Base-by-base conservation (phyloP, 2,329 filamentous ascomycete genomes). In the Monilinia fructicola region DNA sequence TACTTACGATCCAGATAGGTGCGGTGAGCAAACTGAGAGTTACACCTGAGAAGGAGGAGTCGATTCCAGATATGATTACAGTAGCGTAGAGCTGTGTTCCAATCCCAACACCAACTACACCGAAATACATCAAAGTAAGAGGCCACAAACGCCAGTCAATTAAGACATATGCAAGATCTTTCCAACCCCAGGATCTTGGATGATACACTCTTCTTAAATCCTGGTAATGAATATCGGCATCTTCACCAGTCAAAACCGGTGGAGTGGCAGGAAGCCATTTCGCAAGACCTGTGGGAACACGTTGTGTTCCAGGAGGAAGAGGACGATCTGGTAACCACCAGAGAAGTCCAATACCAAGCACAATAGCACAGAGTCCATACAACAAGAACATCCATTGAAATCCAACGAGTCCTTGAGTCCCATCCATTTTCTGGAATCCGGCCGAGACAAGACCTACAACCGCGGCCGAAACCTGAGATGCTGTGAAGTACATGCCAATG, bases 371-470 rank as follows among this genome's bases (percentile, higher is more conserved):
- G 12, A 96, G 80, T 2, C 93, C 93, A 73, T 93, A 97, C 26
- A 97, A 78, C 56, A 97, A 83, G 75, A 97, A 96, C 93, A 97
- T 97, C 91, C 91, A 95, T 70, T 90, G 89, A 75, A 92, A 94
- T 4, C 93, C 93, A 4, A 92, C 90, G 0, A 96, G 82, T 0
- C 91, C 92, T 4, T 85, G 83, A 0, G 84, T 74, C 0, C 91
- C 91, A 74, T 97, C 92, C 90, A 97, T 96, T 74, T 94, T 82
- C 78, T 97, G 93, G 75, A 97, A 96, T 0, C 92, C 93, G 0
- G 93, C 93, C 12, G 92, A 96, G 6, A 96, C 93, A 4, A 97
- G 84, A 2, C 93, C 92, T 2, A 96, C 93, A 0, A 96, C 92
- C 0, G 93, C 90, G 1, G 93, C 93, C 3, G 93, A 96, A 35